These are phyloP conservation scores for Hypoxylon cercidicola DNA, from an alignment of 495 filamentous ascomycete genomes.

Conservation along the genomic window DNA sequence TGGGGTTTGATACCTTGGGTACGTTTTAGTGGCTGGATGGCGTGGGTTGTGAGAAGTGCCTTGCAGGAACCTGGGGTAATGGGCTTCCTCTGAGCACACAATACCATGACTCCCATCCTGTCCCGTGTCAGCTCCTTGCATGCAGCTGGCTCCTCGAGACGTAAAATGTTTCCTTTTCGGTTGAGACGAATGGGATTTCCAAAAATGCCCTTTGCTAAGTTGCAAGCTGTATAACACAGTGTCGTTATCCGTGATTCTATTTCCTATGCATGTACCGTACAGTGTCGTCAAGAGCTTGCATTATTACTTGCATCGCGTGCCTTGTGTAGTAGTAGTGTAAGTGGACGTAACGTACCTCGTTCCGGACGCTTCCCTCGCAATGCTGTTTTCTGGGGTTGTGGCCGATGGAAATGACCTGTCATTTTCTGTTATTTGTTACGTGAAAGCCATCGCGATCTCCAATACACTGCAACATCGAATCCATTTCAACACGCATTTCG, in stretches of 20 bases:
- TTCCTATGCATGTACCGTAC: slow-evolving; percentile 10
- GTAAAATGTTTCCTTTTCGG: not conserved
- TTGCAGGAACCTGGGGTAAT: slow-evolving; percentile 42
- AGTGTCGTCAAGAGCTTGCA: slow-evolving; percentile 23
- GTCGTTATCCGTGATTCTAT: slow-evolving; percentile 3
- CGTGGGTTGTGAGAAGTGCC: slow-evolving; percentile 20
- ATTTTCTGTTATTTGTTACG: slow-evolving; percentile 28
- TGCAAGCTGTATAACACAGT: slow-evolving; percentile 20
- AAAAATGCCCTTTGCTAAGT: not conserved
- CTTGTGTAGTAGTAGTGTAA: slow-evolving; percentile 22
- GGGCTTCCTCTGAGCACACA: slow-evolving; percentile 6
- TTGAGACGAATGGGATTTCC: slow-evolving; percentile 1
- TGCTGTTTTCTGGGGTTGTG: slow-evolving; percentile 16
- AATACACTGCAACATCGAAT: slow-evolving; percentile 4
- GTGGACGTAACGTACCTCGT: slow-evolving; percentile 28
- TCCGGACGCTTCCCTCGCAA: slow-evolving; percentile 26
- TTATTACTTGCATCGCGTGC: slow-evolving; percentile 38
- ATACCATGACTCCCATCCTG: slow-evolving; percentile 17
- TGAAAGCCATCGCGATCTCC: slow-evolving; percentile 11
- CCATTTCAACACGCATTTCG: slow-evolving; percentile 11
- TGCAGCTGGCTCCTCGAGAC: not conserved
- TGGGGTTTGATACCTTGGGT: not conserved
- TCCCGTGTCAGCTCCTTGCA: slow-evolving; percentile 16
- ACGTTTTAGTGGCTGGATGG: slow-evolving; percentile 3
- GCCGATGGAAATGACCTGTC: slow-evolving; percentile 35